Evolutionary conservation across 148 eudicot genomes (phyloP).

Genomic region (Spergularia marina): DNA sequence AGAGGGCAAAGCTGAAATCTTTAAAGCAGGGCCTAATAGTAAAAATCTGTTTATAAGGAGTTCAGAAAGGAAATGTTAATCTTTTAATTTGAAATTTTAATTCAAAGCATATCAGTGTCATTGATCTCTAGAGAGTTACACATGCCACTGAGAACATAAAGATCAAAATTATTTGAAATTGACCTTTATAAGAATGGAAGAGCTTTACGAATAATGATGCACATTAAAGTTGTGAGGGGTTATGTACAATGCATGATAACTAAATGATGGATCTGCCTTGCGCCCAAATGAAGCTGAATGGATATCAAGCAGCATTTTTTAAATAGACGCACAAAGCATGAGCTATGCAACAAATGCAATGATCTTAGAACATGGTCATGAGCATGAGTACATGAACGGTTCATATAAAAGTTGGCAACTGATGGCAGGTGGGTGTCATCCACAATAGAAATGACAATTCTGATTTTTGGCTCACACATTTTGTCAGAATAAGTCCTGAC

Average conservation of each 20-base stretch:
- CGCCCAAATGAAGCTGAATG: background rate
- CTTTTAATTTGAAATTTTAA: background rate
- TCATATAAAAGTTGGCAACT: background rate
- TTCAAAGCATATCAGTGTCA: background rate
- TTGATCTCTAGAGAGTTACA: background rate
- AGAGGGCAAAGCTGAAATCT: background rate
- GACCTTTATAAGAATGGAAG: background rate
- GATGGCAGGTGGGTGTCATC: constrained; percentile 2
- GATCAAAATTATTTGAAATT: background rate
- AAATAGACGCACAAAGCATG: background rate
- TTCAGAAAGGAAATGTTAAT: background rate
- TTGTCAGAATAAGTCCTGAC: no score
- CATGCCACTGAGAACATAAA: background rate
- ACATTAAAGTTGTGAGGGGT: background rate
- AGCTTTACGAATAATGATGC: constrained; percentile 9
- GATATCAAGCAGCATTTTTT: background rate
- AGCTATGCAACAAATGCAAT: background rate
- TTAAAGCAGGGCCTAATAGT: no score
- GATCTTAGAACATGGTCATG: background rate
- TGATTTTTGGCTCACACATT: background rate
- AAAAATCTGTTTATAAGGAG: background rate
- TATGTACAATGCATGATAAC: background rate
- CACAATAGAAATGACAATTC: background rate
- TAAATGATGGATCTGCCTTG: constrained; percentile 3
- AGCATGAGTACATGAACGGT: background rate